Evolutionary conservation across 306 rosid species (phyloP), one percentile per base, ranked within the genome.

Genomic region (Fagus crenata): DNA sequence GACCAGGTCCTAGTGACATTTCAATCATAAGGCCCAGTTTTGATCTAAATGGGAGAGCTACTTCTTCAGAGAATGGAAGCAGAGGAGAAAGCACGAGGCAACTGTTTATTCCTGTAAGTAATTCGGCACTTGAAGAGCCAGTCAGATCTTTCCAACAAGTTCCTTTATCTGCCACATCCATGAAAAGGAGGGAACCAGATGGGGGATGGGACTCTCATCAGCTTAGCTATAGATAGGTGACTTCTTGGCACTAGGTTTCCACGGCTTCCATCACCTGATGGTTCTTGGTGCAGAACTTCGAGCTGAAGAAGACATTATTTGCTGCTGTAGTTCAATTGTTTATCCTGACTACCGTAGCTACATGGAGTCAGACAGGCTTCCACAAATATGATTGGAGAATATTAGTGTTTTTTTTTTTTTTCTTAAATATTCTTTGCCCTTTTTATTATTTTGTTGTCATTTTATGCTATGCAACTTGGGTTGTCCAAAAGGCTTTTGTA

Each of bases 161-260:
- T 49, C 54, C 46, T 43, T 55, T 75, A 56, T 22, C 72, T 60
- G 71, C 75, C 12, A 11, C 69, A 43, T 56, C 81, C n/a, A 39
- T 60, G 79, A 82, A 82, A 72, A 73, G 85, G 41, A 68, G 80
- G 59, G 85, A 82, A 70, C 85, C 85, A 33, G 85, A 82, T 36
- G 82, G 82, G 17, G 85, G 85, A 61, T 82, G 82, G 85, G 79
- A 78, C 55, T 78, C 79, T 32, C 78, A 75, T 67, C 79, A 82
- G 82, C 74, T 74, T 42, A 53, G n/a, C 69, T 72, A 41, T 36
- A 53, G 77, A 64, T 60, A 81, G 63, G 65, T 49, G 12, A 5
- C 60, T 70, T 71, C 81, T 42, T 81, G 81, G 84, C 77, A 49
- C 46, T 64, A 81, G 49, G 75, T 77, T 54, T 69, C 12, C 28